These are phyloP conservation scores for Colletotrichum zoysiae DNA, from an alignment of 2,329 filamentous ascomycete genomes.

Conservation along the genomic window DNA sequence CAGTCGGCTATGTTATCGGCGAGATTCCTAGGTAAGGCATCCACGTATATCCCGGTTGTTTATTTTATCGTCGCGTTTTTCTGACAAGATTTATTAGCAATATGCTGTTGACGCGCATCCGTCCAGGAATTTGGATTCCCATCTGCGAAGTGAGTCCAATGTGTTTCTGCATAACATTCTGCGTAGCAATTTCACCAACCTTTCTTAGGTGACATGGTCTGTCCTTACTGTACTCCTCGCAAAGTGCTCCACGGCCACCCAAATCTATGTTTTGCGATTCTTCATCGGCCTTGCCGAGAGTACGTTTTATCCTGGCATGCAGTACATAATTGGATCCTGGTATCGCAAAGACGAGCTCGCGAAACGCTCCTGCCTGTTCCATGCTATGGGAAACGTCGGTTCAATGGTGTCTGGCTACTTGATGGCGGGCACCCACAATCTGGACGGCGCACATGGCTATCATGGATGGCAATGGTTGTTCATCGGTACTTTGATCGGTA, in stretches of 20 bases:
- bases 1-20: constrained; percentile 45
- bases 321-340: constrained; percentile 61
- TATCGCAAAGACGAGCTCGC: constrained; percentile 59
- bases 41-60: too few relatives aligned
- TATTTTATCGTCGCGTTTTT: neutral
- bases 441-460: constrained; percentile 62
- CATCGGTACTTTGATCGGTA: constrained; percentile 49
- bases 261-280: constrained; percentile 58
- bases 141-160: constrained; percentile 44
- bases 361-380: constrained; percentile 63
- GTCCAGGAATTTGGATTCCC: constrained; percentile 49
- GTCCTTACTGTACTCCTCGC: constrained; percentile 21
- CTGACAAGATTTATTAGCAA: constrained; percentile 46
- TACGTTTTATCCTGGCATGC: constrained; percentile 55
- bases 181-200: neutral
- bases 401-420: constrained; percentile 70
- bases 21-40: constrained; percentile 44
- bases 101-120: constrained; percentile 49
- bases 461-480: constrained; percentile 69
- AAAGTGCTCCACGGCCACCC: constrained; percentile 37
- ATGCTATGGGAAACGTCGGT: constrained; percentile 64
- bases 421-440: constrained; percentile 65
- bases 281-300: constrained; percentile 58
- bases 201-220: constrained; percentile 39
- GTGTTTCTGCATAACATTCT: too few relatives aligned